Base-by-base conservation (phyloP, 1,139 yeast genomes). In the Yamadazyma dushanensis region DNA sequence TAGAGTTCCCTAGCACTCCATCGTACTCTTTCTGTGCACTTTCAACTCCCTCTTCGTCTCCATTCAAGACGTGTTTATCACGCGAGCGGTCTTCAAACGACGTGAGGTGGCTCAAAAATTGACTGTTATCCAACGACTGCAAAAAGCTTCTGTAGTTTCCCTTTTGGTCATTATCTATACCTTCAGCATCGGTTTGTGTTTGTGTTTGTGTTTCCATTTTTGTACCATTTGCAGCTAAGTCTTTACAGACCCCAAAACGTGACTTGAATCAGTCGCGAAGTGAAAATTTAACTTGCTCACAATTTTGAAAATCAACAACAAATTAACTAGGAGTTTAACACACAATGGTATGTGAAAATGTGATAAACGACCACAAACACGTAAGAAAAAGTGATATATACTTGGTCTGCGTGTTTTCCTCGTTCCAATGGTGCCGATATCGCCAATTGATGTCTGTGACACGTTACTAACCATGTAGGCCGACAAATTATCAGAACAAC, bases 401-500 rank as follows among this genome's bases (percentile, higher is more conserved):
- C n/a, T n/a, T n/a, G n/a, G n/a, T n/a, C n/a, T n/a, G n/a, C n/a
- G n/a, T n/a, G n/a, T n/a, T n/a, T n/a, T n/a, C n/a, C n/a, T n/a
- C n/a, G n/a, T n/a, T n/a, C n/a, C n/a, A n/a, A n/a, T n/a, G n/a
- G n/a, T n/a, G n/a, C n/a, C n/a, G n/a, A n/a, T n/a, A n/a, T n/a
- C n/a, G n/a, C n/a, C n/a, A n/a, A n/a, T n/a, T n/a, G n/a, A n/a
- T n/a, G n/a, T n/a, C n/a, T n/a, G n/a, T n/a, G n/a, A n/a, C n/a
- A n/a, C n/a, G n/a, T n/a, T 35, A 39, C 40, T 39, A 35, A 39
- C 41, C 18, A 35, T 8, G 29, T 41, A 76, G 87, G 81, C 94
- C 54, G 94, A 86, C 50, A 85, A 89, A 69, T 78, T 92, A 56
- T 86, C 96, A 32, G 95, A 90, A 61, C 95, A 88, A 66, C 98